Conservation (phyloP, 225 moss, liverwort and hornwort genomes). For the Pseudoscleropodium purum region DNA sequence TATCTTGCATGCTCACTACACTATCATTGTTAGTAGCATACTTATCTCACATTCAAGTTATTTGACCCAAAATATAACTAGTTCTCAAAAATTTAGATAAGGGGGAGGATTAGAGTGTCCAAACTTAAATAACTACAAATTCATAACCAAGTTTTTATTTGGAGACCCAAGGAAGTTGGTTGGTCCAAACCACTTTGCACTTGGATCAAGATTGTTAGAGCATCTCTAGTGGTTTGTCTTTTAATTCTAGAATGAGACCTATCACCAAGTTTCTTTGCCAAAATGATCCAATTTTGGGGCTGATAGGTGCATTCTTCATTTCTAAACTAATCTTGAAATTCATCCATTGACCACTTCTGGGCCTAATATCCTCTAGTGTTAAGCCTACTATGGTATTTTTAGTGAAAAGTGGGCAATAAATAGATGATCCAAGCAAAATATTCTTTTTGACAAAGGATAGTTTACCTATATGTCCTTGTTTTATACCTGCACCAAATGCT, state of each 20-base stretch:
- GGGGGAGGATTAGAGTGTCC: no score
- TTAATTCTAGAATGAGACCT: neutral
- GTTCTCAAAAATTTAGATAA: neutral
- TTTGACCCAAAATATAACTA: neutral
- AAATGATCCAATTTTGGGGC: no score
- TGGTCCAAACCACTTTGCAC: neutral
- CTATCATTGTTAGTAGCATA: neutral
- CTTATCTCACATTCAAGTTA: neutral
- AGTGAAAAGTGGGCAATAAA: neutral
- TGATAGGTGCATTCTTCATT: no score
- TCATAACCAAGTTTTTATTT: neutral
- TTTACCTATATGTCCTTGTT: neutral
- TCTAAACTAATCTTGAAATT: neutral
- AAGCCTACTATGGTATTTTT: neutral
- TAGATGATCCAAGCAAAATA: neutral
- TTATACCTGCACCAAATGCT: neutral
- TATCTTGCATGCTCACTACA: neutral
- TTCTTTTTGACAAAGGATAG: neutral
- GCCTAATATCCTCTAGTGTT: neutral
- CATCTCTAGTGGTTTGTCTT: neutral
- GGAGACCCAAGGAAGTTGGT: neutral
- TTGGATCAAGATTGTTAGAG: neutral
- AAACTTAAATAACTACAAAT: no score
- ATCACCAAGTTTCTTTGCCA: no score
- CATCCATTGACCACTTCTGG: accelerated